Percentiles rank a stretch among this genome's conserved stretches.
Conservation (phyloP, 2,329 filamentous ascomycete genomes). For the Fusarium setosum region DNA sequence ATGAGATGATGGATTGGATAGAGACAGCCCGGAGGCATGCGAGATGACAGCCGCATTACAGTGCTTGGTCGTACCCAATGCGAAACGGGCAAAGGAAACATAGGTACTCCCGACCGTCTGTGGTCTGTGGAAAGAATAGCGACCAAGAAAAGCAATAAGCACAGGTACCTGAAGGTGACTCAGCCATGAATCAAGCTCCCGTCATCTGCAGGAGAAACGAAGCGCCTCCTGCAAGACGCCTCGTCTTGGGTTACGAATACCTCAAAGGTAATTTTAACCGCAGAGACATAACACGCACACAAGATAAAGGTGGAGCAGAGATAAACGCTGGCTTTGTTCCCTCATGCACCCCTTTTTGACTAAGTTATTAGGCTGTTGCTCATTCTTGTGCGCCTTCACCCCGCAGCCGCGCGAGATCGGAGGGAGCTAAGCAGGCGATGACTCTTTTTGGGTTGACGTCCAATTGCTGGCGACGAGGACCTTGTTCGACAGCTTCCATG, state of each 20-base stretch:
- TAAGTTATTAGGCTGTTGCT: constrained; percentile 15
- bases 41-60: constrained; percentile 32
- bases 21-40: constrained; percentile 16
- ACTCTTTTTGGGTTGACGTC: constrained; percentile 37
- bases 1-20: constrained; percentile 16
- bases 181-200: constrained; percentile 20
- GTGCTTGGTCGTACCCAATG: constrained; percentile 7
- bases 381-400: constrained; percentile 23
- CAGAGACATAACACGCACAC: constrained; percentile 5
- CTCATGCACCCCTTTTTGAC: constrained; percentile 23
- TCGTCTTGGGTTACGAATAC: constrained; percentile 38
- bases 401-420: constrained; percentile 42
- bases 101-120: constrained; percentile 5
- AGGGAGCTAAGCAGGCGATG: constrained; percentile 32
- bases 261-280: constrained; percentile 40
- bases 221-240: constrained; percentile 11
- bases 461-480: constrained; percentile 5
- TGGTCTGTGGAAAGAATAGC: neutral
- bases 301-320: constrained; percentile 37
- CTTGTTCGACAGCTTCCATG: constrained; percentile 37
- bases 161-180: constrained; percentile 15
- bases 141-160: neutral
- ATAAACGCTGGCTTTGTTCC: constrained; percentile 1
- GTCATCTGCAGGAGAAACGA: constrained; percentile 18
- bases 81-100: constrained; percentile 19